Conservation (phyloP, 768 basidiomycete genomes). For the Hygrophoropsis aurantiaca region DNA sequence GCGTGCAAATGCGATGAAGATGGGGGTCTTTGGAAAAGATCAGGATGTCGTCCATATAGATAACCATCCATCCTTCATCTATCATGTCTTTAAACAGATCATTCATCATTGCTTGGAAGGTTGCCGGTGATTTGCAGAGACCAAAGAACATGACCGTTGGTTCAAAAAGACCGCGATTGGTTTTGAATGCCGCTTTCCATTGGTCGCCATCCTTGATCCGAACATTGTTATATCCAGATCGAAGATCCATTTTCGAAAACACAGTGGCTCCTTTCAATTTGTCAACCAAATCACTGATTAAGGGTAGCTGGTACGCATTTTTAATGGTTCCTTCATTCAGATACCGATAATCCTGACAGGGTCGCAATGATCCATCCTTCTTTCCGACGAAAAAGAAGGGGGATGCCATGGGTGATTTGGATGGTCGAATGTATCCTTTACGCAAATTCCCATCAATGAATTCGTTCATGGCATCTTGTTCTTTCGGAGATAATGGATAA, state of each 20-base stretch:
- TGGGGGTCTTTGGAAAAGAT: slow-evolving; percentile 35
- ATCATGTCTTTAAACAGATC: slow-evolving; percentile 32
- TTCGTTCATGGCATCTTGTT: not conserved
- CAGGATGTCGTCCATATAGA: slow-evolving; percentile 47
- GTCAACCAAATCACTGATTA: slow-evolving; percentile 1
- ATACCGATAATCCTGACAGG: slow-evolving; percentile 16
- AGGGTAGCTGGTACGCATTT: slow-evolving; percentile 11
- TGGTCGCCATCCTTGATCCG: slow-evolving; percentile 40
- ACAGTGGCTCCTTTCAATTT: not conserved
- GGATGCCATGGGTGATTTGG: slow-evolving; percentile 9
- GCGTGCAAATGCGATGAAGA: slow-evolving; percentile 36
- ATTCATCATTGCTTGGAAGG: slow-evolving; percentile 37
- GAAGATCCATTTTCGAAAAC: slow-evolving; percentile 6
- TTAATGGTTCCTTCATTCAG: slow-evolving; percentile 11
- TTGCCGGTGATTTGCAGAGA: slow-evolving; percentile 33
- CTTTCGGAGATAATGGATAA: not conserved
- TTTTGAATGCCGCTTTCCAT: slow-evolving; percentile 42
- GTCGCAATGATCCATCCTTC: slow-evolving; percentile 11
- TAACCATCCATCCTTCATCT: too few species aligned
- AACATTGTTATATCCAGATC: slow-evolving; percentile 31
- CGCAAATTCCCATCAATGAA: slow-evolving; percentile 9
- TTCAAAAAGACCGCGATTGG: slow-evolving; percentile 37
- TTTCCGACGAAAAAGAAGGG: slow-evolving; percentile 11
- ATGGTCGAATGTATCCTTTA: slow-evolving; percentile 12
- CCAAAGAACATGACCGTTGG: slow-evolving; percentile 41